These are phyloP conservation scores for Venturia oleaginea DNA, from an alignment of 2,329 filamentous ascomycete genomes.

Conservation along the genomic window DNA sequence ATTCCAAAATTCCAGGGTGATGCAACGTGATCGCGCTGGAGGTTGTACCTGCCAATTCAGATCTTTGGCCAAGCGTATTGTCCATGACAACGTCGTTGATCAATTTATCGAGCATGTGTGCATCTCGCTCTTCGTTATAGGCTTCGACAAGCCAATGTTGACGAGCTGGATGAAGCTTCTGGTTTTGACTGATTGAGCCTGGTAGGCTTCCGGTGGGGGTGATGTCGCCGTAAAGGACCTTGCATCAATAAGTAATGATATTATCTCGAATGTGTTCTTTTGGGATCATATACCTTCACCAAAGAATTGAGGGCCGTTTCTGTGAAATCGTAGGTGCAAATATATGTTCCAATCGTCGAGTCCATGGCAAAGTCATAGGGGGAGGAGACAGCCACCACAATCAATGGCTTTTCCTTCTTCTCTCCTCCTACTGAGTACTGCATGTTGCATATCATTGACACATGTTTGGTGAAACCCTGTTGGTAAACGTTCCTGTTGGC, in stretches of 20 bases:
- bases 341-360: conserved; percentile 77
- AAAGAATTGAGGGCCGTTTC: conserved; percentile 74
- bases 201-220: conserved; percentile 47
- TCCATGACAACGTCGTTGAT: conserved; percentile 60
- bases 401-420: conserved; percentile 67
- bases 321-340: conserved; percentile 95
- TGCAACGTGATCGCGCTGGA: conserved; percentile 69
- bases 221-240: conserved; percentile 68
- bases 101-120: conserved; percentile 63
- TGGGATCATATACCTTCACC: background rate
- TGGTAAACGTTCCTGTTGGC: conserved; percentile 92
- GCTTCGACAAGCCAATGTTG: conserved; percentile 83
- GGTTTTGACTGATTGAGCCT: conserved; percentile 74
- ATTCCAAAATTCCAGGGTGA: conserved; percentile 62
- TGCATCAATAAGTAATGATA: conserved; percentile 57
- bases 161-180: conserved; percentile 78
- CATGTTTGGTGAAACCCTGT: conserved; percentile 89
- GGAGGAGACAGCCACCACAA: conserved; percentile 88
- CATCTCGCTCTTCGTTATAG: conserved; percentile 73
- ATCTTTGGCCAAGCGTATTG: conserved; percentile 56
- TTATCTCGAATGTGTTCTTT: conserved; percentile 68
- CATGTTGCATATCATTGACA: conserved; percentile 90
- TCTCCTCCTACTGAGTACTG: conserved; percentile 61
- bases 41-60: conserved; percentile 58
- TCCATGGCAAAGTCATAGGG: conserved; percentile 97